Percentiles rank a stretch among this genome's conserved stretches.
These are phyloP conservation scores for Lentinula sp. DNA, from an alignment of 768 basidiomycete species.

Conservation along the genomic window DNA sequence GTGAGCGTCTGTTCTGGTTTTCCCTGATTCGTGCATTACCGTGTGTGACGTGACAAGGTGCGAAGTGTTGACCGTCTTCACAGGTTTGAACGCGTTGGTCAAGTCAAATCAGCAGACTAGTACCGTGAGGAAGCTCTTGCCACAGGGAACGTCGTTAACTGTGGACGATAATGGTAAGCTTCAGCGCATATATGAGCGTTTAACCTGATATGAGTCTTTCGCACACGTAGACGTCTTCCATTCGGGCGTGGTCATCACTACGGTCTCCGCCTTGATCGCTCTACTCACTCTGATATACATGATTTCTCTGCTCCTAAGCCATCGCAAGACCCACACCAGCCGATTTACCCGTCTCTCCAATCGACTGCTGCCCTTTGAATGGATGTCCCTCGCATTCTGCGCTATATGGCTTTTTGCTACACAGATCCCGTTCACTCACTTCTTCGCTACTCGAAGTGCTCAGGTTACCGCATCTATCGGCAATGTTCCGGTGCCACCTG, in stretches of 20 bases:
- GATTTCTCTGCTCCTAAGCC: conserved; percentile 12
- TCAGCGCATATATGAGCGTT: not conserved
- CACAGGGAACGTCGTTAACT: conserved; percentile 24
- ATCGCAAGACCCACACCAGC: not conserved
- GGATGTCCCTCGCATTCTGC: conserved; percentile 29
- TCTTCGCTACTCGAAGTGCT: conserved; percentile 33
- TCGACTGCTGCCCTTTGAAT: conserved; percentile 24
- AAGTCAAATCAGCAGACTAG: conserved; percentile 34
- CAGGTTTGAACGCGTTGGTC: conserved; percentile 35
- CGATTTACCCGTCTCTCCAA: conserved; percentile 8
- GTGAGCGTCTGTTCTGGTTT: not conserved
- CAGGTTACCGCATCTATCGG: conserved; percentile 30
- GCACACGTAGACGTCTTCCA: conserved; percentile 28
- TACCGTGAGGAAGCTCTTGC: conserved; percentile 22
- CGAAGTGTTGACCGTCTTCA: too few relatives aligned
- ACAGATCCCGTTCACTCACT: conserved; percentile 36
- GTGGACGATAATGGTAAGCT: conserved; percentile 31
- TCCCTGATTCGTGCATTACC: not conserved
- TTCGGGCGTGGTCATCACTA: conserved; percentile 29
- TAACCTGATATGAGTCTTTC: not conserved
- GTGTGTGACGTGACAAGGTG: too few relatives aligned
- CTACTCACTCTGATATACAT: conserved; percentile 22
- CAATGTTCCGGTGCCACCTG: conserved; percentile 22
- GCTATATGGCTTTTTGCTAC: conserved; percentile 38
- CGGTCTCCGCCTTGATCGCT: conserved; percentile 26